phyloP scores from a whole-genome alignment of 2,329 filamentous ascomycete species.

The Polytolypa hystricis region DNA sequence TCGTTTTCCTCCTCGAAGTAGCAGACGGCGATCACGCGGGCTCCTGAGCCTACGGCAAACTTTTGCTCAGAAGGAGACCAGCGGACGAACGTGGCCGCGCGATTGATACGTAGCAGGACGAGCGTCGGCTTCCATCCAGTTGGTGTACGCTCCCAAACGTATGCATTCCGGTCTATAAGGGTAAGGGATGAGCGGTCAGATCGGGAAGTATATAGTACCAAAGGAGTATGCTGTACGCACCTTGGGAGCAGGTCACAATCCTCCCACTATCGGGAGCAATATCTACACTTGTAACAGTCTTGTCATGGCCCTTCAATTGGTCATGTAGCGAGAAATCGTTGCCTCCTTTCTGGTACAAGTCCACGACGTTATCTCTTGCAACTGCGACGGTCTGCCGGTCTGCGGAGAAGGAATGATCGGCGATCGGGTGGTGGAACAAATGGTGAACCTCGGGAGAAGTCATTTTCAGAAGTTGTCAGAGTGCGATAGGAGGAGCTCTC shows the following conservation, averaged over 20 bases:
- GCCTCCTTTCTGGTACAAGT: conserved; percentile 69
- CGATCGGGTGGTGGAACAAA: conserved; percentile 91
- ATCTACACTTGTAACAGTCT: conserved; percentile 90
- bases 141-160: conserved; percentile 94
- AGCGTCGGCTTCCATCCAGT: conserved; percentile 93
- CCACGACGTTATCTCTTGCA: conserved; percentile 77
- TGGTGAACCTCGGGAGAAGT: conserved; percentile 83
- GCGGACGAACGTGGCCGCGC: conserved; percentile 89
- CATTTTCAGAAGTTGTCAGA: conserved; percentile 47
- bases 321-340: conserved; percentile 73
- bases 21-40: conserved; percentile 89
- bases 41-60: conserved; percentile 93
- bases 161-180: conserved; percentile 74
- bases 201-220: too few relatives aligned
- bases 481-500: conserved; percentile 91
- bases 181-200: too few relatives aligned
- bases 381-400: conserved; percentile 84
- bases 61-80: conserved; percentile 97
- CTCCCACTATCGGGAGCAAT: conserved; percentile 83
- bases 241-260: conserved; percentile 96
- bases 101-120: conserved; percentile 91
- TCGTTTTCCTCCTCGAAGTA: conserved; percentile 99
- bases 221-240: too few relatives aligned
- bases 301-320: conserved; percentile 92
- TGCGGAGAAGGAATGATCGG: conserved; percentile 94